A percentile compares a stretch with the other conserved stretches of the same genome.
Evolutionary conservation across 1,284 basidiomycete genomes (phyloP).

Genomic region (Apiotrichum domesticum): DNA sequence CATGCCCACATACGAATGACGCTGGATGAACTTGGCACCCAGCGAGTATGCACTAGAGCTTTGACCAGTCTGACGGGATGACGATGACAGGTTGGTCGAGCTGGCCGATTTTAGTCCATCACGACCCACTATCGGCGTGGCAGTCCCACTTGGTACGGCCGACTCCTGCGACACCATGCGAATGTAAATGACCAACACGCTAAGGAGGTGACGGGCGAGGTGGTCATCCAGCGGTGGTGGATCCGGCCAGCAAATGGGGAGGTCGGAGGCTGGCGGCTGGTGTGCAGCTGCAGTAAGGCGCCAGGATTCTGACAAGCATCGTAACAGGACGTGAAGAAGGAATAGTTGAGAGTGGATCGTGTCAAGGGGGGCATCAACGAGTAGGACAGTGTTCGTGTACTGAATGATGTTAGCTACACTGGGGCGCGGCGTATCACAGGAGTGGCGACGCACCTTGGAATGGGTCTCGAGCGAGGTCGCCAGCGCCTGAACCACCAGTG

Average conservation of each 20-base stretch:
- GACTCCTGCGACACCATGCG: slow-evolving; percentile 58
- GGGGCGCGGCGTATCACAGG: too few species aligned
- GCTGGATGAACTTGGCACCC: slow-evolving; percentile 26
- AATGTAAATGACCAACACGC: slow-evolving; percentile 73
- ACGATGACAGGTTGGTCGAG: slow-evolving; percentile 15
- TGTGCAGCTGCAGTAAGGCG: slow-evolving; percentile 28
- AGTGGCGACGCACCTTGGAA: slow-evolving; percentile 55
- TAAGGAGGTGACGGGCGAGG: slow-evolving; percentile 77
- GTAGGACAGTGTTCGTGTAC: slow-evolving; percentile 30
- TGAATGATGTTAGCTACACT: slow-evolving; percentile 23
- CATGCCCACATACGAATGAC: slow-evolving; percentile 25
- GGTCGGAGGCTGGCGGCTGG: slow-evolving; percentile 18
- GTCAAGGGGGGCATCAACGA: slow-evolving; percentile 56
- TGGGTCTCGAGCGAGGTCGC: slow-evolving; percentile 68
- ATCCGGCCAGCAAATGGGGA: slow-evolving; percentile 55
- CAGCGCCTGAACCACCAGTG: slow-evolving; percentile 71
- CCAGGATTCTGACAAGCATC: slow-evolving; percentile 74
- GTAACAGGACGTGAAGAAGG: slow-evolving; percentile 72
- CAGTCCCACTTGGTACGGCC: slow-evolving; percentile 3
- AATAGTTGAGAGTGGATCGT: slow-evolving; percentile 85
- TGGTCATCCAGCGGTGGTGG: slow-evolving; percentile 74
- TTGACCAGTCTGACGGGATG: slow-evolving; percentile 12
- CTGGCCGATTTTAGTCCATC: slow-evolving; percentile 20
- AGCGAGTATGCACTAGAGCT: slow-evolving; percentile 20
- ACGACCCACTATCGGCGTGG: slow-evolving; percentile 20